Base-by-base conservation (phyloP, 208 protist genomes). In the Trypanosoma melophagium region DNA sequence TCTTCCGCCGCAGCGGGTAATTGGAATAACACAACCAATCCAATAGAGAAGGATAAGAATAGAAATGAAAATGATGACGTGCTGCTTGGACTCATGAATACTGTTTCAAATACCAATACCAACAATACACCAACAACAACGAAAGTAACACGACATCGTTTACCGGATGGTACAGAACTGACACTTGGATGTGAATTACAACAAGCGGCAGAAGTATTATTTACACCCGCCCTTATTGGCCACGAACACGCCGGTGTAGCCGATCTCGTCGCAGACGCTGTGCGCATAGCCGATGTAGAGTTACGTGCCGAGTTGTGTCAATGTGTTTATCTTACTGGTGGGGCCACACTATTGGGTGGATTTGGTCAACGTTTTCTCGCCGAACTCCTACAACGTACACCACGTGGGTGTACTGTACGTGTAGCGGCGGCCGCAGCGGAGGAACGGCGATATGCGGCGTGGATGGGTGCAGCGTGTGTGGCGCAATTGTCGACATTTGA, bases 401-500 rank as follows among this genome's bases (percentile, higher is more conserved):
- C 93, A 4, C 72, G 83, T 5, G 81, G 80, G 16, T 93, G 86
- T 66, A 91, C 90, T 67, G 86, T 99, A 31, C 93, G 97, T 21
- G 84, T 98, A 59, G 77, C 95, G 13, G 93, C 94, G 14, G 77
- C 95, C 13, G 93, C 94, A n/a, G 89, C 94, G 31, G 84, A 87
- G 44, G 96, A 98, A 54, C 62, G 97, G n/a, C 83, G 82, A 14
- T 83, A 93, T 71, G 81, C 78, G 35, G 90, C 87, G 17, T 99
- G 96, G 96, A 84, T 98, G 41, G 98, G 98, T 28, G 98, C 97
- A 38, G 96, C 93, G 22, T 97, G 99, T 61, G 68, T 99, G 9
- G 78, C 95, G 7, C 95, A 94, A 49, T 74, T 99, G 13, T 89
- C 81, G 9, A 94, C 90, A 38, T 99, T 99, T 79, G 61, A 84